Conservation (phyloP, 805 yeast genomes). For the Ogataea methylovora region DNA sequence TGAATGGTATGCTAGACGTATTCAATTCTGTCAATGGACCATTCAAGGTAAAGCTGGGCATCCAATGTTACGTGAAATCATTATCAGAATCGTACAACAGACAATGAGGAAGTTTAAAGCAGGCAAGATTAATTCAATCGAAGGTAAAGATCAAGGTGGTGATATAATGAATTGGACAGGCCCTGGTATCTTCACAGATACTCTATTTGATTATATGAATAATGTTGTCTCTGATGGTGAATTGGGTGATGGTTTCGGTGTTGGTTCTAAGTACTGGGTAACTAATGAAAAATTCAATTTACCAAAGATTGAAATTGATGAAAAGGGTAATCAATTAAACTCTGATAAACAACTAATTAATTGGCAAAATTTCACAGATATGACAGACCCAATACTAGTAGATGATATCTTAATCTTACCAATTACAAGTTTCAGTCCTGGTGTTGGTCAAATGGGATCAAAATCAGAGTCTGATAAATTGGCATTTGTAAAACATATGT, state of each 20-base stretch:
- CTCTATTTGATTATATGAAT: constrained; percentile 71
- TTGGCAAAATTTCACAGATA: constrained; percentile 58
- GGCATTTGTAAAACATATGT: constrained; percentile 58
- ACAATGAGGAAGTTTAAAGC: constrained; percentile 49
- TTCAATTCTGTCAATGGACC: constrained; percentile 97
- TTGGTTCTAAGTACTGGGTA: constrained; percentile 23
- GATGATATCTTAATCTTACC: constrained; percentile 72
- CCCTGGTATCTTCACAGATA: constrained; percentile 91
- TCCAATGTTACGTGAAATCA: constrained; percentile 76
- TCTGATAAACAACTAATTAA: constrained; percentile 29
- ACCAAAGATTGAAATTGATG: constrained; percentile 13
- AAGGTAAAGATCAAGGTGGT: constrained; percentile 60
- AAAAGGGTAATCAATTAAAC: constrained; percentile 15
- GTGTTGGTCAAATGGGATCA: constrained; percentile 66
- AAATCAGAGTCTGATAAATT: constrained; percentile 29
- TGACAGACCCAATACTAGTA: constrained; percentile 44
- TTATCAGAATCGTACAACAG: constrained; percentile 68
- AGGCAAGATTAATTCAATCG: constrained; percentile 38
- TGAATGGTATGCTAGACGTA: constrained; percentile 85
- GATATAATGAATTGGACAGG: constrained; percentile 95
- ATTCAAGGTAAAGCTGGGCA: constrained; percentile 86
- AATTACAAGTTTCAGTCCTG: constrained; percentile 61
- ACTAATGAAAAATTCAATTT: constrained; percentile 13
- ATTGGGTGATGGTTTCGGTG: constrained; percentile 24
- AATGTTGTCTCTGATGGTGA: constrained; percentile 37